Percentiles rank a stretch among this genome's conserved stretches.
Evolutionary conservation across 2,329 filamentous ascomycete species (phyloP).

Genomic region (Botryotinia narcissicola): DNA sequence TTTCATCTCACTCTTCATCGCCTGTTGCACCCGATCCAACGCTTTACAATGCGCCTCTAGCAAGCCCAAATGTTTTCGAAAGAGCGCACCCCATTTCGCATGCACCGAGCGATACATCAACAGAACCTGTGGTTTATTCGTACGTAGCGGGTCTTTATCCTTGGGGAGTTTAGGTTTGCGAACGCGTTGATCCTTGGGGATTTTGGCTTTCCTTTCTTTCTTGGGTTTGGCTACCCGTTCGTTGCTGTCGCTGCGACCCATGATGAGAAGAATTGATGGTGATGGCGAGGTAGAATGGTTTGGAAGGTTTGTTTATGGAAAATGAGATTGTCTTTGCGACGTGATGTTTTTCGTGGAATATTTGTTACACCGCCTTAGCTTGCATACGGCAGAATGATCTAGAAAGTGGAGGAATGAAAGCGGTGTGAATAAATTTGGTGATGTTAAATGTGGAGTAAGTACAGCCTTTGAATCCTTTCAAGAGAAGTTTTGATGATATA

Average conservation of each 20-base stretch:
- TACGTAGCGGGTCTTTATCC: slow-evolving; percentile 19
- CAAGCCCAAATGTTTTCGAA: slow-evolving; percentile 33
- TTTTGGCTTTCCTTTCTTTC: slow-evolving; percentile 11
- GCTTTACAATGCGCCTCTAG: slow-evolving; percentile 32
- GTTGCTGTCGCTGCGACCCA: slow-evolving; percentile 12
- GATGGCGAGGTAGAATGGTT: not conserved
- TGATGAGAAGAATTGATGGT: not conserved
- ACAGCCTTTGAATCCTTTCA: not conserved
- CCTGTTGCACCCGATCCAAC: slow-evolving; percentile 29
- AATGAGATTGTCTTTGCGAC: not conserved
- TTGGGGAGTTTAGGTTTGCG: slow-evolving; percentile 15
- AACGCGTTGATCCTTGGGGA: slow-evolving; percentile 6
- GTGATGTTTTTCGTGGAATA: not conserved
- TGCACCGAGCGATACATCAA: slow-evolving; percentile 35
- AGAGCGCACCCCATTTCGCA: slow-evolving; percentile 39
- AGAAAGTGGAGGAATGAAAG: not conserved
- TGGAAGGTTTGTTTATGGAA: slow-evolving; percentile 16
- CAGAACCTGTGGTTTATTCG: slow-evolving; percentile 17
- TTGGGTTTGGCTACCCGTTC: slow-evolving; percentile 3
- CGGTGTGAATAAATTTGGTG: not conserved
- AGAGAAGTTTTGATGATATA: not conserved
- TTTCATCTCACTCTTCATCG: slow-evolving; percentile 26
- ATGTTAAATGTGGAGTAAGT: not conserved
- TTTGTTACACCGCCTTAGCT: not conserved
- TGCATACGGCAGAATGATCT: not conserved